phyloP scores from a whole-genome alignment of 176 grass and related monocot species.

The Musa troglodytarum region DNA sequence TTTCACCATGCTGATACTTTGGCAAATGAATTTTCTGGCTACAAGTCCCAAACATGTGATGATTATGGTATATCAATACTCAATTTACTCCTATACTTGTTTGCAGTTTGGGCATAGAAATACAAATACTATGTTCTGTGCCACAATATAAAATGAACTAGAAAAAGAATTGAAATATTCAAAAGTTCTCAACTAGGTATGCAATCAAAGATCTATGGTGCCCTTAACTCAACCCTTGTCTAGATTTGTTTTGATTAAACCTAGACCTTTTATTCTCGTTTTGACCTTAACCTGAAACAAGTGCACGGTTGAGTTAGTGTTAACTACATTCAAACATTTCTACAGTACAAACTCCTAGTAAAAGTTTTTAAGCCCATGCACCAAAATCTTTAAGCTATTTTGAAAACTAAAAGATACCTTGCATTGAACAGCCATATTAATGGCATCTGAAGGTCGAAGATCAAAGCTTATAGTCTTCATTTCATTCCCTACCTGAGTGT shows the following conservation, averaged over 20 bases:
- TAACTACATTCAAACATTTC: too few relatives aligned
- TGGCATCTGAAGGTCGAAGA: constrained; percentile 81
- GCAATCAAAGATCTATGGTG: neutral
- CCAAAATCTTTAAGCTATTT: neutral
- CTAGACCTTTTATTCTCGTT: too few relatives aligned
- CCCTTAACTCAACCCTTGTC: neutral
- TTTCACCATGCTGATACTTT: too few relatives aligned
- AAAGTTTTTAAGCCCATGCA: too few relatives aligned
- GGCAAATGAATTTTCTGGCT: too few relatives aligned
- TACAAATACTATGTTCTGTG: neutral
- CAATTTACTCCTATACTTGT: too few relatives aligned
- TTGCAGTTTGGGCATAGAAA: neutral
- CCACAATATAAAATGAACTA: neutral
- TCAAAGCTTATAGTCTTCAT: constrained; percentile 60
- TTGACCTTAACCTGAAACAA: too few relatives aligned
- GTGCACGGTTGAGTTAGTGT: too few relatives aligned
- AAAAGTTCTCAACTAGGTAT: neutral
- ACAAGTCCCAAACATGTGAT: too few relatives aligned
- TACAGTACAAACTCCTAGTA: too few relatives aligned
- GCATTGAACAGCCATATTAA: constrained; percentile 92
- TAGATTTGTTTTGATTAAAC: neutral
- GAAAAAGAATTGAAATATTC: neutral
- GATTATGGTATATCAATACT: too few relatives aligned
- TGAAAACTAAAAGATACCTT: constrained; percentile 41
- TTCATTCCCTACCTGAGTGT: constrained; percentile 52